A percentile compares a stretch with the other conserved stretches of the same genome.
These are phyloP conservation scores for Chlamydomonas urium DNA, from an alignment of 139 green algal species.

Conservation along the genomic window DNA sequence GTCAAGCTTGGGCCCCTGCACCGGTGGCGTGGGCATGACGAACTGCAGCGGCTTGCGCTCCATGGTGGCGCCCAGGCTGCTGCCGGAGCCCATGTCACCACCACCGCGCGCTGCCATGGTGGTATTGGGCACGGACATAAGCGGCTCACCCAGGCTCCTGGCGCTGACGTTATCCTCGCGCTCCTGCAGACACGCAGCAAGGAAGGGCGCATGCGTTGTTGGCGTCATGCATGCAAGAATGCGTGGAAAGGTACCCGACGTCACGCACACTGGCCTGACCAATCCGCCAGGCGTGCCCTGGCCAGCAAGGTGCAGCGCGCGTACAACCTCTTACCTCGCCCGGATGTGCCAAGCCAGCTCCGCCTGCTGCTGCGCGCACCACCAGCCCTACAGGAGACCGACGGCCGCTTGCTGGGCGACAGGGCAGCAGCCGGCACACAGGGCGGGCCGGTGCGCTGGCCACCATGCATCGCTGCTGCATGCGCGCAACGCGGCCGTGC, in stretches of 20 bases:
- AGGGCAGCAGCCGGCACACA: background rate
- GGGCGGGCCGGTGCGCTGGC: too few species aligned
- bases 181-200: background rate
- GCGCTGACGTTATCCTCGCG: background rate
- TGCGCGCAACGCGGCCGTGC: background rate
- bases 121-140: background rate
- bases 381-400: too few species aligned
- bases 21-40: slow-evolving; percentile 48
- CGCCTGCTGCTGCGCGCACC: background rate
- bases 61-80: slow-evolving; percentile 39
- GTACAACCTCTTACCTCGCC: slow-evolving; percentile 28
- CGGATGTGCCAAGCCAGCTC: slow-evolving; percentile 37
- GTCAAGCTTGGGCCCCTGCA: slow-evolving; percentile 63
- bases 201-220: background rate
- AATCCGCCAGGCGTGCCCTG: background rate
- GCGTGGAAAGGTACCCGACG: slow-evolving; percentile 4
- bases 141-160: background rate
- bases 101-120: slow-evolving; percentile 15
- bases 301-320: too few species aligned
- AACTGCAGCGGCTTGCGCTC: slow-evolving; percentile 41
- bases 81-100: slow-evolving; percentile 31
- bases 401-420: background rate
- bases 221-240: slow-evolving; percentile 15
- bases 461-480: background rate
- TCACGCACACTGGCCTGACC: background rate